Percentiles rank a stretch among this genome's conserved stretches.
These are phyloP conservation scores for Mycocalia duriaeana DNA, from an alignment of 1,284 basidiomycete species.

Conservation along the genomic window DNA sequence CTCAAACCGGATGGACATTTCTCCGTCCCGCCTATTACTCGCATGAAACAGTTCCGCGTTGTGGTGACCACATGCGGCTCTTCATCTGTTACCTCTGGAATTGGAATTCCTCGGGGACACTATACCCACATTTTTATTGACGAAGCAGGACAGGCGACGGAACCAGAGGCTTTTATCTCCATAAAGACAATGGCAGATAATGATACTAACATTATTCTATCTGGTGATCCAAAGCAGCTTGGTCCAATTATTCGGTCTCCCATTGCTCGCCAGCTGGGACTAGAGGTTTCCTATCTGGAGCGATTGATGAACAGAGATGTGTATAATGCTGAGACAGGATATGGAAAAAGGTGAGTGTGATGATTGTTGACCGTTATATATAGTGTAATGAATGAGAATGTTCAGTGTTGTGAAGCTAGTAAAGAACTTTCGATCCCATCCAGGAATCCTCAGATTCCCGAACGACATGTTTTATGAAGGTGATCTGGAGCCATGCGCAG, in stretches of 20 bases:
- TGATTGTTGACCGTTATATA: no score
- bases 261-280: conserved; percentile 43
- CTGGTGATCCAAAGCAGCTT: conserved; percentile 60
- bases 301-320: conserved; percentile 46
- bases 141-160: conserved; percentile 62
- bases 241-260: conserved; percentile 55
- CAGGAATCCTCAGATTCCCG: conserved; percentile 50
- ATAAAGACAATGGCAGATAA: conserved; percentile 50
- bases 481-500: conserved; percentile 42
- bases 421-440: conserved; percentile 57
- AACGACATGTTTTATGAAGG: conserved; percentile 52
- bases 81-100: conserved; percentile 47
- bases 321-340: conserved; percentile 36
- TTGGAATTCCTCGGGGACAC: conserved; percentile 54
- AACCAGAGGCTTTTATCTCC: conserved; percentile 54
- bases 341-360: conserved; percentile 41
- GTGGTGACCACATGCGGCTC: conserved; percentile 61
- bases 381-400: neutral
- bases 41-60: conserved; percentile 44
- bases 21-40: conserved; percentile 35
- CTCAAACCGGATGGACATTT: conserved; percentile 38
- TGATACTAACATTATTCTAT: conserved; percentile 50
- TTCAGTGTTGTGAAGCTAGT: conserved; percentile 29
- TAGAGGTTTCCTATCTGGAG: conserved; percentile 53
- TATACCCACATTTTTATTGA: conserved; percentile 64